Conservation (phyloP, 129 eudicot genomes). For the Tanacetum coccineum region DNA sequence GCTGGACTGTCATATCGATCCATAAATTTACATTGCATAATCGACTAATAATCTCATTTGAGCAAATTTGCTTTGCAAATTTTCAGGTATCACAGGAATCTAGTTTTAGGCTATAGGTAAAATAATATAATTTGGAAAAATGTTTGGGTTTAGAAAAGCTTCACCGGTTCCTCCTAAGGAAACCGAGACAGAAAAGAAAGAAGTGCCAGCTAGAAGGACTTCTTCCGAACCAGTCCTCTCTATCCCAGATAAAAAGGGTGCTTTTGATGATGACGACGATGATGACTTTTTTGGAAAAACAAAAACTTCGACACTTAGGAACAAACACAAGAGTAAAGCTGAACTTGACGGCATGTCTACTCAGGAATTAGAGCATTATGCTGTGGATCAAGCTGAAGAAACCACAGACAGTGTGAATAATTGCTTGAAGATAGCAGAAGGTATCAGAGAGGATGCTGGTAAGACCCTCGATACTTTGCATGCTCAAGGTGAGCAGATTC, state of each 20-base stretch:
- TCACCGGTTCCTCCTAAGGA: conserved; percentile 22
- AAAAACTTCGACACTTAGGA: conserved; percentile 28
- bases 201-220: conserved; percentile 39
- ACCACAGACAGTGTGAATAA: conserved; percentile 72
- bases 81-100: conserved; percentile 27
- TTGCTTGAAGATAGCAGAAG: conserved; percentile 75
- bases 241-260: conserved; percentile 24
- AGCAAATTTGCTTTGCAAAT: not conserved
- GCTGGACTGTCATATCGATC: too few relatives aligned
- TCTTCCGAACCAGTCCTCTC: conserved; percentile 48
- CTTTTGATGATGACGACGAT: conserved; percentile 38
- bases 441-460: conserved; percentile 59
- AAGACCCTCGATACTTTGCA: conserved; percentile 84
- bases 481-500: conserved; percentile 92
- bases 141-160: conserved; percentile 56
- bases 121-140: conserved; percentile 29
- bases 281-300: conserved; percentile 28
- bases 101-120: conserved; percentile 21
- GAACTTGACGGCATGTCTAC: conserved; percentile 68
- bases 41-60: not conserved
- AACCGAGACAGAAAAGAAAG: conserved; percentile 23
- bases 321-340: conserved; percentile 32
- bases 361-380: conserved; percentile 83
- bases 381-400: conserved; percentile 63
- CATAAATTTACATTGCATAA: not conserved